Base-by-base conservation (phyloP, 805 yeast genomes). In the Sugiyamaella marilandica region DNA sequence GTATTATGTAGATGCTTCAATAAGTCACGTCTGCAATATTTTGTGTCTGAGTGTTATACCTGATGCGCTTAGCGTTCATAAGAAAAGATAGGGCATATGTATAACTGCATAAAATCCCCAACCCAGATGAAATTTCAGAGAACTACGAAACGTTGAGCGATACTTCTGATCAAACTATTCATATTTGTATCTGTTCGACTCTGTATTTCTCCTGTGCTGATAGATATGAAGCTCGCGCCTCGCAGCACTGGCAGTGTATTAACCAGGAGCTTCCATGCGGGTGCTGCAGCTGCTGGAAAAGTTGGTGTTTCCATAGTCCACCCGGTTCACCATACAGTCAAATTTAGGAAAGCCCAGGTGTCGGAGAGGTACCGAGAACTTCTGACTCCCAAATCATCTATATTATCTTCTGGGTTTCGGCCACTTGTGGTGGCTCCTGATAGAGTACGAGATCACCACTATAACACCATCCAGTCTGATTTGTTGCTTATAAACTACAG, bases 241-340 rank as follows among this genome's bases (percentile, higher is more conserved):
- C 29, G 29, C 29, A 24, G 29, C 29, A 3, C 29, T 7, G 29
- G 29, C 14, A 43, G 16, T 13, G 5, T 43, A 18, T 19, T 19
- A 4, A 19, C n/a, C 35, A 35, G 62, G 35, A 54, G 49, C 2
- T 59, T 60, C 52, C 62, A 59, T 41, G 44, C 58, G 35, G 44
- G 57, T 13, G 50, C 45, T 11, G 18, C 50, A 10, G 51, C 48
- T 14, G 31, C 56, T 70, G 70, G 53, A 78, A 72, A 67, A 78
- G 61, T 78, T 47, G 85, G 82, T 31, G 80, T 78, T 67, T 85
- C 95, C 37, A 78, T 87, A 49, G 91, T 88, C 35, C 80, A 85
- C 48, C 98, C 99, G 1, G 95, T 92, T 13, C 99, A 94, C 69
- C 99, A 94, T 70, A 77, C 81, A 55, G 87, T 92, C 43, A 81